Percentiles rank a stretch among this genome's conserved stretches.
phyloP scores from a whole-genome alignment of 176 grass and related monocot genomes.

The Leersia perrieri region DNA sequence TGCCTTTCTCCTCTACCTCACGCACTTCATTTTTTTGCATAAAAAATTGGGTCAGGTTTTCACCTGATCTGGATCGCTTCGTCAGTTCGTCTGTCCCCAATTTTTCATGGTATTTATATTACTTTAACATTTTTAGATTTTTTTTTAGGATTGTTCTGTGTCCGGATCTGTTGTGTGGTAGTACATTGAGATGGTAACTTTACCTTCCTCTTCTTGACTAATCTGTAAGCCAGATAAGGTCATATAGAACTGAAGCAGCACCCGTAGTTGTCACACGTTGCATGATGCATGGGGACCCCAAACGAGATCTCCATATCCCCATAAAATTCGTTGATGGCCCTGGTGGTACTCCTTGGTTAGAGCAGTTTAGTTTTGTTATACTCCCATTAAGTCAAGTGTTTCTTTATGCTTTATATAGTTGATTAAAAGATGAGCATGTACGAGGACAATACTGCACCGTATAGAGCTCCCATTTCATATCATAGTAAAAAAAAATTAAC shows the following conservation, averaged over 20 bases:
- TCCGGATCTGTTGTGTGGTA: constrained; percentile 19
- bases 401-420: too few species aligned
- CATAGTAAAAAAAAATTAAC: too few species aligned
- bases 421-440: too few species aligned
- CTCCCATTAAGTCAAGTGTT: too few species aligned
- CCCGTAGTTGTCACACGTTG: constrained; percentile 33
- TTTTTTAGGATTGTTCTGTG: constrained; percentile 4
- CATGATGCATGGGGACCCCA: constrained; percentile 19
- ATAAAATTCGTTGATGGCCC: neutral
- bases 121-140: neutral
- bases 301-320: neutral
- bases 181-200: constrained; percentile 16
- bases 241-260: neutral
- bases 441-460: too few species aligned
- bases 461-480: too few species aligned
- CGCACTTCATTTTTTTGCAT: neutral
- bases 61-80: neutral
- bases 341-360: neutral
- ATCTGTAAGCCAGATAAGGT: constrained; percentile 1
- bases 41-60: neutral
- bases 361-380: neutral
- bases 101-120: constrained; percentile 15
- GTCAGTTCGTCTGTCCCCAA: neutral
- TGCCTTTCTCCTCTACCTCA: neutral
- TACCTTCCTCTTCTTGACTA: constrained; percentile 8